Conservation (phyloP, 805 yeast genomes). For the Myxozyma sirexii region DNA sequence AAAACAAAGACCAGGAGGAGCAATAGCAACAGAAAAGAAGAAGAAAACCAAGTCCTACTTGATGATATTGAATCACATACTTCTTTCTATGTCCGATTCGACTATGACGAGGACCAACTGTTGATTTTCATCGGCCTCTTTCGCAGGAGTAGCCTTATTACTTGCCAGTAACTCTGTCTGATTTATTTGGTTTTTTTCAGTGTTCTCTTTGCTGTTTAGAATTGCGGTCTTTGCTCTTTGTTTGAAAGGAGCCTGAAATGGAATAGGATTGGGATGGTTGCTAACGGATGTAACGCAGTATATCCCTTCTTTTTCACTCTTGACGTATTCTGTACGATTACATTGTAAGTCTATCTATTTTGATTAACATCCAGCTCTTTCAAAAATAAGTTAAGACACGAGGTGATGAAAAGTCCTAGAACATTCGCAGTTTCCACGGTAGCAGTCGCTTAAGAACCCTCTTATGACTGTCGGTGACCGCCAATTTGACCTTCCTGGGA, state of each 20-base stretch:
- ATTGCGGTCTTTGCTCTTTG: too few relatives aligned
- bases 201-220: neutral
- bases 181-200: neutral
- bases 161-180: slow-evolving; percentile 36
- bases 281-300: too few relatives aligned
- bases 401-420: slow-evolving; percentile 32
- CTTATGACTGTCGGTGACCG: slow-evolving; percentile 36
- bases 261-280: too few relatives aligned
- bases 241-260: neutral
- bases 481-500: slow-evolving; percentile 36
- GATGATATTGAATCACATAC: slow-evolving; percentile 28
- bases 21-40: neutral
- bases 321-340: too few relatives aligned
- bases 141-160: slow-evolving; percentile 33
- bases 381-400: neutral
- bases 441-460: slow-evolving; percentile 36
- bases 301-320: too few relatives aligned
- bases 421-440: slow-evolving; percentile 38
- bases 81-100: slow-evolving; percentile 36
- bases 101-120: slow-evolving; percentile 34
- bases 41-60: neutral
- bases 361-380: too few relatives aligned
- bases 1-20: neutral
- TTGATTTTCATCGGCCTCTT: slow-evolving; percentile 22
- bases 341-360: too few relatives aligned